Base-by-base conservation (phyloP, 257 asterid species). In the Gentiana dahurica region DNA sequence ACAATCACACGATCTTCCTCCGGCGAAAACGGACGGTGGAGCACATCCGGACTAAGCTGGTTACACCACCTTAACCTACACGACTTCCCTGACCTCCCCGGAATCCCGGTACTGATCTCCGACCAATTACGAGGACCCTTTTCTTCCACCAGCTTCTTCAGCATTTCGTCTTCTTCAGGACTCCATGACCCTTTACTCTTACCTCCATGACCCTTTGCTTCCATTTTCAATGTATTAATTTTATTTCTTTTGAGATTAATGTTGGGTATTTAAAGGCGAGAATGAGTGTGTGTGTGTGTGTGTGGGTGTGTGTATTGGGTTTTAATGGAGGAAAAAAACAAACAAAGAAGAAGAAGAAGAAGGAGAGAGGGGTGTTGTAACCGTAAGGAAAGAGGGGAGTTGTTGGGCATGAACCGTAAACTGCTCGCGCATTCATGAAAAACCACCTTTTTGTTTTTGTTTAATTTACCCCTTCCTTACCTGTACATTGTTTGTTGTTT, bases 61-160 rank as follows among this genome's bases (percentile, higher is more conserved):
- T 83, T 83, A 72, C 93, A 83, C 93, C 93, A 83, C 58, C 93
- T 80, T 39, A 84, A 43, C 0, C 94, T 79, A 64, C 94, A 84
- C 0, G 94, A 84, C 73, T 84, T 84, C 8, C 89, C 84, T 2
- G 94, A 84, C 0, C 94, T 70, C 0, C 84, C 82, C 2, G 89
- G 81, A 6, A 84, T 81, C 5, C 79, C 86, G 44, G 8, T 62
- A 71, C 94, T 78, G 10, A 84, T 81, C 0, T 78, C 32, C 11
- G 86, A 81, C 94, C 94, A 84, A 41, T 84, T 84, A 1, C 94
- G 76, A 1, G 89, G 86, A 38, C 94, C 94, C 62, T 79, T 81
- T 54, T 78, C 76, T 63, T 72, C 72, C 34, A 81, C 86, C 0
- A 84, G 77, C 66, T 62, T 76, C 0, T 37, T 63, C 34, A 84